Conservation (phyloP, 352 stramenopile genomes). For the Globisporangium irregulare region DNA sequence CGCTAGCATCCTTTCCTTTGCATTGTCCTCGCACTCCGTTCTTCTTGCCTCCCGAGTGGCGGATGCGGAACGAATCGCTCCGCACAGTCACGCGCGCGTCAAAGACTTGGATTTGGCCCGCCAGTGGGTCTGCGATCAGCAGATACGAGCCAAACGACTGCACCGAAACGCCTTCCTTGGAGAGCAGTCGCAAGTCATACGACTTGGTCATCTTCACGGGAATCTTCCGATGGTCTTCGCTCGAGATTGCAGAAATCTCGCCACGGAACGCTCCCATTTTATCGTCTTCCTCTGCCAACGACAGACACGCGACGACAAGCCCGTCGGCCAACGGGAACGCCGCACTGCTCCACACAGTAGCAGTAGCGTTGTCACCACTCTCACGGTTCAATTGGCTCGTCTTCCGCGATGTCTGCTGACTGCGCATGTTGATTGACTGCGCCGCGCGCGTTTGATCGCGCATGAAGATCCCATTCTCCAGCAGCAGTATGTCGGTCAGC, state of each 20-base stretch:
- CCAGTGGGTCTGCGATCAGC: slow-evolving; percentile 24
- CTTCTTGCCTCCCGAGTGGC: slow-evolving; percentile 20
- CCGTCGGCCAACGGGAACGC: slow-evolving; percentile 27
- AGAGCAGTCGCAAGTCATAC: slow-evolving; percentile 7
- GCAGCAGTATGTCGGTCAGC: slow-evolving; percentile 14
- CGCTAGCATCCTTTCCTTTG: slow-evolving; percentile 5
- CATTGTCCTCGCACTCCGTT: slow-evolving; percentile 1
- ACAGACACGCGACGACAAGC: slow-evolving; percentile 27
- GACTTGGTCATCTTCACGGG: slow-evolving; percentile 21
- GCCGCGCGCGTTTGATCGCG: slow-evolving; percentile 27
- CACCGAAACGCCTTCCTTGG: slow-evolving; percentile 9
- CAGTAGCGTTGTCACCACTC: neutral
- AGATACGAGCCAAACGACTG: slow-evolving; percentile 31
- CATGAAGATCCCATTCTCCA: slow-evolving; percentile 27
- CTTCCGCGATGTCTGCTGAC: slow-evolving; percentile 42
- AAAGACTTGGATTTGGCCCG: slow-evolving; percentile 17
- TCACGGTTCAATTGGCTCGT: slow-evolving; percentile 4
- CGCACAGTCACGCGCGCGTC: slow-evolving; percentile 35
- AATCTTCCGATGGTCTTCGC: slow-evolving; percentile 35
- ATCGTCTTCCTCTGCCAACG: slow-evolving; percentile 5
- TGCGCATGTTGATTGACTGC: slow-evolving; percentile 43
- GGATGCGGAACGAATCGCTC: slow-evolving; percentile 56
- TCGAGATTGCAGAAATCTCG: slow-evolving; percentile 24
- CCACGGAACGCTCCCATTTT: slow-evolving; percentile 12
- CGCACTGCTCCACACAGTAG: slow-evolving; percentile 10